Evolutionary conservation across 1,284 basidiomycete genomes (phyloP).

Genomic region (Austroboletus olivaceoglutinosus): DNA sequence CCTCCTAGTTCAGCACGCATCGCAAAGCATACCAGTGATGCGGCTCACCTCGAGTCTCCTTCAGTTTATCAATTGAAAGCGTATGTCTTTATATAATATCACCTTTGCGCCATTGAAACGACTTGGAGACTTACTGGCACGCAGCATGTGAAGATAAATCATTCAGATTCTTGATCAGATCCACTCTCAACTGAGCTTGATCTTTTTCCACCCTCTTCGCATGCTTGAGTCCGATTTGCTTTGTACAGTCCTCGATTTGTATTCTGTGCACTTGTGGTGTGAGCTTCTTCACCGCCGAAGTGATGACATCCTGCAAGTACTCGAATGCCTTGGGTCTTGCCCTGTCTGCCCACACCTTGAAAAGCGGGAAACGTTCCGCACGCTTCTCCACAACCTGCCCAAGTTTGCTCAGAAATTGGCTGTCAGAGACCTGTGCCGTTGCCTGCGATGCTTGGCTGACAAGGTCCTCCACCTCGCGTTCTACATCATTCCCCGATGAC

Average conservation of each 20-base stretch:
- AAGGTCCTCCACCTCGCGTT: constrained; percentile 2
- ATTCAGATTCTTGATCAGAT: constrained; percentile 31
- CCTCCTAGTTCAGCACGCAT: not conserved
- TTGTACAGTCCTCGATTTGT: not conserved
- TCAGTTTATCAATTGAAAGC: constrained; percentile 6
- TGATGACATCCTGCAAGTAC: not conserved
- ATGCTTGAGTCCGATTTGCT: not conserved
- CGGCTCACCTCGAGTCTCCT: not conserved
- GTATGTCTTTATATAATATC: constrained; percentile 15
- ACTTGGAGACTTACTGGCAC: constrained; percentile 5
- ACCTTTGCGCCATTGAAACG: not conserved
- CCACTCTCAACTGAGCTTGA: constrained; percentile 10
- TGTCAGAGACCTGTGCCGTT: not conserved
- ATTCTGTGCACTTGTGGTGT: not conserved
- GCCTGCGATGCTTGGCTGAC: not conserved
- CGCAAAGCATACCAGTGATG: not conserved
- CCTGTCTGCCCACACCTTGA: not conserved
- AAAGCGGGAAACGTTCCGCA: not conserved
- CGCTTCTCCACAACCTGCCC: not conserved
- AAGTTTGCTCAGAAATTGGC: not conserved
- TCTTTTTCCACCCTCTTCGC: constrained; percentile 14
- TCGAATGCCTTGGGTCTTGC: not conserved
- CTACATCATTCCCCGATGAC: not conserved
- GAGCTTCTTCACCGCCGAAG: not conserved
- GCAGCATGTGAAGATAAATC: constrained; percentile 1